Base-by-base conservation (phyloP, 2,329 filamentous ascomycete species). In the Phaeoacremonium minimum region DNA sequence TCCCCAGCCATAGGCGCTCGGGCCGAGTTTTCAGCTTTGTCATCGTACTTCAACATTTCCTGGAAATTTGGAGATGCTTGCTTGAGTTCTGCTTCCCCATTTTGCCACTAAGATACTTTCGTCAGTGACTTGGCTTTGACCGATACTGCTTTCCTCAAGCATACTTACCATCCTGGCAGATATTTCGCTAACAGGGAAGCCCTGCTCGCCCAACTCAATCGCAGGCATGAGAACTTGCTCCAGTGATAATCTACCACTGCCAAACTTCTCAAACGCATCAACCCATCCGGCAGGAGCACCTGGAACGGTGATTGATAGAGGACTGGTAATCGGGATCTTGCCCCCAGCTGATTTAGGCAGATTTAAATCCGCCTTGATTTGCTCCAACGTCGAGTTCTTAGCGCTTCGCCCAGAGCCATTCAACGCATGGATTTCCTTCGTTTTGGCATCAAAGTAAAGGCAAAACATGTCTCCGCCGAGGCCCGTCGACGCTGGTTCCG, bases 391-490 rank as follows among this genome's bases (percentile, higher is more conserved):
- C 38, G 68, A 78, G n/a, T 81, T 79, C 28, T 64, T 70, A 2
- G 85, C 80, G 11, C 88, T 80, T 18, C 89, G 80, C 14, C 91
- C 91, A 1, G 89, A 95, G n/a, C 89, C 91, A 56, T 97, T 97
- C 58, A 96, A 66, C 12, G 87, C 86, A 38, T 80, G 81, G 6
- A 96, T 82, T 46, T 86, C 84, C 55, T 85, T 85, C 0, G 81
- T 84, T 51, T 83, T 77, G 31, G 87, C 85, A 53, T 91, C 77
- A 66, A 90, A 96, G 69, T 79, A 95, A 18, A 96, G 76, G 56
- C 89, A 88, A 64, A 96, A 97, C 76, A 93, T 87, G 60, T 97
- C 91, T 41, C 91, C 91, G 33, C 91, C 91, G 44, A 97, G 95
- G 15, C 91, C 91, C 1, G 90, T 95, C 9, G 85, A 91, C 29